Base-by-base conservation (phyloP, 2,329 filamentous ascomycete genomes). In the Coniella lustricola region DNA sequence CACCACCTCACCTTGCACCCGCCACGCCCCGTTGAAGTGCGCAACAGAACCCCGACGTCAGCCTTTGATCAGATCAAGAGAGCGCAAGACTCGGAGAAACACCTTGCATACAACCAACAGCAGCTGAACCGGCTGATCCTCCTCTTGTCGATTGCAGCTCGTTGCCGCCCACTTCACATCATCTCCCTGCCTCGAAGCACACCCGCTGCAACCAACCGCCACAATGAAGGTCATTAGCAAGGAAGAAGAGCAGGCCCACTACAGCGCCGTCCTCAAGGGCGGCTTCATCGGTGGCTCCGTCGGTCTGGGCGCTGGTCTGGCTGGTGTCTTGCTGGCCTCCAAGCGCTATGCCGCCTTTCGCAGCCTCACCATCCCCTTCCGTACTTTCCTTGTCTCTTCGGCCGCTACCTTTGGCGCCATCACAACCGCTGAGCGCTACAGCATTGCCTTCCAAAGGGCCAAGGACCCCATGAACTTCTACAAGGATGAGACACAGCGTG, bases 211-310 rank as follows among this genome's bases (percentile, higher is more conserved):
- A 53, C 45, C 47, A 46, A 53, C 56, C 57, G 56, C 59, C 68
- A 75, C 44, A 55, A 98, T 97, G 93, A 97, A 96, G 84, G 75
- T 97, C 64, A 78, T 97, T 65, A 94, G 87, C 60, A 89, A 91
- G 66, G 89, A 96, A 79, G 88, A 96, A 72, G 90, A 96, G 71
- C 67, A 75, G 52, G 87, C 79, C 46, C 90, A 96, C 77, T 95
- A 94, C 79, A 71, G 75, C 64, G 73, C 78, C 51, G 93, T 94
- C 53, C 63, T 97, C 57, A 84, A 81, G 64, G 90, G 90, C 57
- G 91, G 93, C 59, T 62, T 81, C 55, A 67, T 86, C 55, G 93
- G 91, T 56, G 87, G 87, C 55, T 46, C 75, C 12, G 59, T 81
- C 38, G 90, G 93, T 55, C 70, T 90, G 3, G 74, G 70, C 33